These are phyloP conservation scores for Gossypium schwendimanii DNA, from an alignment of 441 rosid species.

Conservation along the genomic window DNA sequence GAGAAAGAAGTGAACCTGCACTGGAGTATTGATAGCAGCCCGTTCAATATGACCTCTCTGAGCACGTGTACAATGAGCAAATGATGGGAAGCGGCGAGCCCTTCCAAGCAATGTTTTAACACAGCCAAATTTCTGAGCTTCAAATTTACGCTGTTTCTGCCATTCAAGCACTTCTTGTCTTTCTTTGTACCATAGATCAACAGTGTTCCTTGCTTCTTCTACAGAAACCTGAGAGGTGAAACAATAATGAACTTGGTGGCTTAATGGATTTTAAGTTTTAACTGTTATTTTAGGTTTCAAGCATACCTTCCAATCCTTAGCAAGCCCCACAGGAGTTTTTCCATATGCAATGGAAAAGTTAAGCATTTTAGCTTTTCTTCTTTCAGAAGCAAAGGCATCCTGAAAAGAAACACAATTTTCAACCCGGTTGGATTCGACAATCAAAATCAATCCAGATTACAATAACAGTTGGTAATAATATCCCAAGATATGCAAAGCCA, in stretches of 20 bases:
- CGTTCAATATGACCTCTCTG: constrained; percentile 69
- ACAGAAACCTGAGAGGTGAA: constrained; percentile 55
- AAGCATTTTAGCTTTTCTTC: constrained; percentile 98
- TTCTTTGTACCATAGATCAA: constrained; percentile 85
- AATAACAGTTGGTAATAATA: background rate
- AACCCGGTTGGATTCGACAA: constrained; percentile 13
- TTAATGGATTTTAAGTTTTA: constrained; percentile 19
- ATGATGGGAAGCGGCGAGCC: constrained; percentile 65
- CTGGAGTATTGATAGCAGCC: constrained; percentile 97
- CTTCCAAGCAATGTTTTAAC: constrained; percentile 87
- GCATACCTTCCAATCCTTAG: constrained; percentile 96
- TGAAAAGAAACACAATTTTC: constrained; percentile 23
- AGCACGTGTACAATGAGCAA: constrained; percentile 32
- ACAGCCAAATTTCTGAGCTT: constrained; percentile 45
- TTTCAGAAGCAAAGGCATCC: constrained; percentile 91
- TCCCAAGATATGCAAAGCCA: background rate
- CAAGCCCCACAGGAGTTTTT: constrained; percentile 83
- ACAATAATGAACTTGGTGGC: background rate
- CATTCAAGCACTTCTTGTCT: constrained; percentile 80
- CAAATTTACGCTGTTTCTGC: constrained; percentile 73
- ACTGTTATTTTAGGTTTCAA: constrained; percentile 4
- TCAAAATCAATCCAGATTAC: background rate
- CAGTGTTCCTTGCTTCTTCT: constrained; percentile 77
- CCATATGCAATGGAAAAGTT: constrained; percentile 98
- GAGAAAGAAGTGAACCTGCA: constrained; percentile 56